A percentile compares a stretch with the other conserved stretches of the same genome.
These are phyloP conservation scores for Pyropia yezoensis DNA, from an alignment of 23 red algal genomes.

Conservation along the genomic window DNA sequence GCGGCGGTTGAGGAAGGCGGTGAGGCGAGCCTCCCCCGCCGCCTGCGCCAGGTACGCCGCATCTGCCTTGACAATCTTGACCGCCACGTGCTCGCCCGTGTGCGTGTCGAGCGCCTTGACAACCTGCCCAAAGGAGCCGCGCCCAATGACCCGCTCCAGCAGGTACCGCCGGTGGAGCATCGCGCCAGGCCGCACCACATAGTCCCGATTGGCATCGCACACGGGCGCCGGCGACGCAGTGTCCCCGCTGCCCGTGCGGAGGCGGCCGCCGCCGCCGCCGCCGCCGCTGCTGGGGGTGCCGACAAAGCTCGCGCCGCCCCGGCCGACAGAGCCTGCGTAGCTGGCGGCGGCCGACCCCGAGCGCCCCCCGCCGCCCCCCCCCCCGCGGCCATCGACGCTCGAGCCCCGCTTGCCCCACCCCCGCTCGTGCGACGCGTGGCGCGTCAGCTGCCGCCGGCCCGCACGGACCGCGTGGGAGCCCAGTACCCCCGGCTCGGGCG, in stretches of 20 bases:
- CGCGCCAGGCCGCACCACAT: constrained; percentile 65
- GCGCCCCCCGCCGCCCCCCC: not conserved
- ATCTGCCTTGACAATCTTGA: constrained; percentile 95
- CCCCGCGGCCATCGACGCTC: not conserved
- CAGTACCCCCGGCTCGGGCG: too few relatives aligned
- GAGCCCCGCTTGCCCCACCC: not conserved
- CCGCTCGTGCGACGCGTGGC: too few relatives aligned
- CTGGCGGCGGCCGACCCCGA: not conserved
- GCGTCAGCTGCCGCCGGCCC: too few relatives aligned
- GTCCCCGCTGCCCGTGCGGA: constrained; percentile 15
- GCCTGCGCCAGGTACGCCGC: constrained; percentile 76
- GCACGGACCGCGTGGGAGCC: too few relatives aligned
- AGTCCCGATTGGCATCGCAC: constrained; percentile 76
- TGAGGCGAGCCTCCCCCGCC: constrained; percentile 73
- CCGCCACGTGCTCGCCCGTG: constrained; percentile 53
- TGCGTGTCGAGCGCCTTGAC: constrained; percentile 66
- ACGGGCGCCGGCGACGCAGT: too few relatives aligned
- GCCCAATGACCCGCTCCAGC: constrained; percentile 71
- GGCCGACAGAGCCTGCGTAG: not conserved
- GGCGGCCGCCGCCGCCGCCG: not conserved
- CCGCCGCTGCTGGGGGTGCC: not conserved
- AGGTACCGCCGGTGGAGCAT: constrained; percentile 64
- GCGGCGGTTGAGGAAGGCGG: constrained; percentile 44
- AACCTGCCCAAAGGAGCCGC: constrained; percentile 84
- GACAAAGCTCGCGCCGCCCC: not conserved